phyloP scores from a whole-genome alignment of 1,139 yeast species.

The Scheffersomyces insectosa region DNA sequence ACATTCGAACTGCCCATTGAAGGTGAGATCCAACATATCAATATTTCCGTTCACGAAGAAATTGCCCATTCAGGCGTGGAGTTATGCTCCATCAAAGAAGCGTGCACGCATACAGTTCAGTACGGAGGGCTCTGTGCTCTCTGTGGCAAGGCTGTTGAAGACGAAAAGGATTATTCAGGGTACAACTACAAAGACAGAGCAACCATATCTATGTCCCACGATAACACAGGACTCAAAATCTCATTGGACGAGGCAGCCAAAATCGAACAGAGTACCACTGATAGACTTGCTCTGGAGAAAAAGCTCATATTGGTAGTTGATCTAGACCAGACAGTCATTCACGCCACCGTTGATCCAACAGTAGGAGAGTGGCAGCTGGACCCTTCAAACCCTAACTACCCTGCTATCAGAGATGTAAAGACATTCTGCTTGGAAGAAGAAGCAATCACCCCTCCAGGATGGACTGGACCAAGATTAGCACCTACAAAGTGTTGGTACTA shows the following conservation, averaged over 20 bases:
- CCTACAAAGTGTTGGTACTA: constrained; percentile 79
- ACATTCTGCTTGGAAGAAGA: constrained; percentile 80
- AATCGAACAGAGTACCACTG: constrained; percentile 69
- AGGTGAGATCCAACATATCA: constrained; percentile 59
- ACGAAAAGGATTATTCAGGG: constrained; percentile 77
- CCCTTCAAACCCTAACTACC: constrained; percentile 79
- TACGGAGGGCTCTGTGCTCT: constrained; percentile 94
- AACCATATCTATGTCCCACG: constrained; percentile 87
- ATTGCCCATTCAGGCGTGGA: constrained; percentile 51
- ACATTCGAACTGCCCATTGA: constrained; percentile 82
- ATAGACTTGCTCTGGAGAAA: constrained; percentile 57
- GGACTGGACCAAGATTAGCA: constrained; percentile 58
- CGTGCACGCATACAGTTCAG: constrained; percentile 93
- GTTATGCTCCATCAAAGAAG: constrained; percentile 66
- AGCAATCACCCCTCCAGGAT: constrained; percentile 56
- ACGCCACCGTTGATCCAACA: constrained; percentile 96
- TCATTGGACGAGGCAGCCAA: constrained; percentile 84
- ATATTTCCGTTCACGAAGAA: constrained; percentile 59
- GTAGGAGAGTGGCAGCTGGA: constrained; percentile 96
- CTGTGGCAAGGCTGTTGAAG: constrained; percentile 86
- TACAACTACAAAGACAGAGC: constrained; percentile 75
- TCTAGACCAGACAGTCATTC: constrained; percentile 95
- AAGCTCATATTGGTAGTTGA: constrained; percentile 91
- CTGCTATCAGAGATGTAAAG: constrained; percentile 78
- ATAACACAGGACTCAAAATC: constrained; percentile 80